phyloP scores from a whole-genome alignment of 2,329 filamentous ascomycete genomes.

The Fusarium sp. region DNA sequence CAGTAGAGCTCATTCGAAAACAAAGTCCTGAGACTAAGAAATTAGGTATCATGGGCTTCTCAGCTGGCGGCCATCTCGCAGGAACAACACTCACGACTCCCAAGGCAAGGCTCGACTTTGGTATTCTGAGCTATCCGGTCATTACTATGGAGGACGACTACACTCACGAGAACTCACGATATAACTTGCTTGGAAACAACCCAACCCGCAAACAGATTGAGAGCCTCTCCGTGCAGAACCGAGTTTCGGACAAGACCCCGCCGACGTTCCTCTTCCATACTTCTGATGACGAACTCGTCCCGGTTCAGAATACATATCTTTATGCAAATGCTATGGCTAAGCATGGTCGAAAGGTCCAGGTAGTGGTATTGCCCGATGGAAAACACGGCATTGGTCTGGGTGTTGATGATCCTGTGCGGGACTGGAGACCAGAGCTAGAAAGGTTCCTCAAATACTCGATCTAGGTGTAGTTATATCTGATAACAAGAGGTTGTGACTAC shows the following conservation, averaged over 20 bases:
- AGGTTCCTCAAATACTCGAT: slow-evolving; percentile 34
- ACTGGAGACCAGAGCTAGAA: slow-evolving; percentile 32
- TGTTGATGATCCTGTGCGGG: slow-evolving; percentile 19
- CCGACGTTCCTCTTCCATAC: slow-evolving; percentile 36
- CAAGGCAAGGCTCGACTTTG: slow-evolving; percentile 26
- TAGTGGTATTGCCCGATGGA: slow-evolving; percentile 26
- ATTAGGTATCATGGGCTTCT: slow-evolving; percentile 33
- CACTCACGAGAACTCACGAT: slow-evolving; percentile 25
- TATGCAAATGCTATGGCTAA: slow-evolving; percentile 31
- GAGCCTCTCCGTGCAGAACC: slow-evolving; percentile 22
- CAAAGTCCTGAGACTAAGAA: slow-evolving; percentile 15
- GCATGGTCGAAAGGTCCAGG: slow-evolving; percentile 7
- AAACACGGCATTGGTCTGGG: slow-evolving; percentile 26
- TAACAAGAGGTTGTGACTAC: accelerated
- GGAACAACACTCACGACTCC: slow-evolving; percentile 31
- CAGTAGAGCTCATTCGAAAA: slow-evolving; percentile 15
- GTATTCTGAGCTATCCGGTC: slow-evolving; percentile 28
- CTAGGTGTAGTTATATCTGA: not conserved
- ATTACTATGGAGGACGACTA: slow-evolving; percentile 30
- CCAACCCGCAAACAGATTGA: slow-evolving; percentile 14
- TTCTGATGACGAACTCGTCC: slow-evolving; percentile 24
- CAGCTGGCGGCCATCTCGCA: slow-evolving; percentile 31
- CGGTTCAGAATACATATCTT: slow-evolving; percentile 27
- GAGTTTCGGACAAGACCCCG: slow-evolving; percentile 18
- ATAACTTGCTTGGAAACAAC: slow-evolving; percentile 27